These are phyloP conservation scores for Linum lewisii DNA, from an alignment of 345 rosid genomes.

Conservation along the genomic window DNA sequence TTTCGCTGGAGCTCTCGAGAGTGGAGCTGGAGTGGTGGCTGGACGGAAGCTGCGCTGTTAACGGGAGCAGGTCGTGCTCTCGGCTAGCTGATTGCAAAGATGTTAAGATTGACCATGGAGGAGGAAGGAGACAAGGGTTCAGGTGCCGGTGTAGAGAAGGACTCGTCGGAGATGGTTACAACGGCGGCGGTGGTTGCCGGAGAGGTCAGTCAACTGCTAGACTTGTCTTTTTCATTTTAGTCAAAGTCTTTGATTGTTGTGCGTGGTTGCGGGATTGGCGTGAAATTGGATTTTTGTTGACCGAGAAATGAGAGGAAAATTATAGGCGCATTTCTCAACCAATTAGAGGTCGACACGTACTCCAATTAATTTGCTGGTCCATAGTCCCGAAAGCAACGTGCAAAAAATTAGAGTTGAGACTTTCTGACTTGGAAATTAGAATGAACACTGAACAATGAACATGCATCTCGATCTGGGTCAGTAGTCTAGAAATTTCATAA, in stretches of 20 bases:
- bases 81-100: constrained; percentile 15
- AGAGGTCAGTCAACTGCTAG: constrained; percentile 46
- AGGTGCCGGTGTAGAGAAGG: constrained; percentile 52
- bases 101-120: constrained; percentile 12
- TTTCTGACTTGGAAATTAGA: too few species aligned
- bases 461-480: too few species aligned
- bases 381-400: neutral
- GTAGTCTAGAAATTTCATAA: too few species aligned
- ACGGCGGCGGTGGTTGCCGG: constrained; percentile 39
- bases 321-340: neutral
- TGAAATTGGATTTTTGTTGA: neutral
- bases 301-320: neutral
- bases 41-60: constrained; percentile 14
- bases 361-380: neutral
- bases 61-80: constrained; percentile 16
- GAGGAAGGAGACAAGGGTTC: constrained; percentile 13
- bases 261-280: neutral
- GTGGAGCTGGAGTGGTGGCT: constrained; percentile 74
- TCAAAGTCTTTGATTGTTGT: neutral
- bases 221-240: neutral
- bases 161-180: constrained; percentile 53
- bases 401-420: too few species aligned
- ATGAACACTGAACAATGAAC: neutral
- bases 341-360: neutral
- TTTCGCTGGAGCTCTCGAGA: constrained; percentile 40